A percentile compares a stretch with the other conserved stretches of the same genome.
Evolutionary conservation across 371 early-diverging fungal genomes (phyloP).

Genomic region (Apophysomyces trapeziformis): DNA sequence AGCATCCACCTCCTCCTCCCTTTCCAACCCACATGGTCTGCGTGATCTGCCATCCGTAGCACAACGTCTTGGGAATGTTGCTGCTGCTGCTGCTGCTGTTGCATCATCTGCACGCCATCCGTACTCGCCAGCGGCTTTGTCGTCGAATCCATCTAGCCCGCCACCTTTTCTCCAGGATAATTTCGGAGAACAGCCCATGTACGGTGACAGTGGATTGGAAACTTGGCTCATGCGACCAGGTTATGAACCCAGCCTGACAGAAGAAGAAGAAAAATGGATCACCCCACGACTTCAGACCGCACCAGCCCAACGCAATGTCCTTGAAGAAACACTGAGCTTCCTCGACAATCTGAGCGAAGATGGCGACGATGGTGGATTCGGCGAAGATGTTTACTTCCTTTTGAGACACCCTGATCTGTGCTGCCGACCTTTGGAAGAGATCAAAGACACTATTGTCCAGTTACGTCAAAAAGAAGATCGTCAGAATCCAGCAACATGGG

Average conservation of each 20-base stretch:
- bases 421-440: slow-evolving; percentile 14
- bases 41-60: slow-evolving; percentile 7
- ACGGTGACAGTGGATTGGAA: not conserved
- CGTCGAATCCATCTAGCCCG: slow-evolving; percentile 7
- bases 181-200: slow-evolving; percentile 4
- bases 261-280: slow-evolving; percentile 10
- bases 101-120: slow-evolving; percentile 24
- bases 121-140: slow-evolving; percentile 23
- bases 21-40: slow-evolving; percentile 12
- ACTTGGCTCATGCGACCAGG: not conserved
- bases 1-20: not conserved
- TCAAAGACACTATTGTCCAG: slow-evolving; percentile 3
- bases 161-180: slow-evolving; percentile 8
- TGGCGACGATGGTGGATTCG: slow-evolving; percentile 24
- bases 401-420: slow-evolving; percentile 24
- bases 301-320: slow-evolving; percentile 27
- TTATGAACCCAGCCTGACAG: slow-evolving; percentile 4
- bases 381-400: slow-evolving; percentile 22
- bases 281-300: slow-evolving; percentile 1
- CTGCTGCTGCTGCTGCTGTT: slow-evolving; percentile 1
- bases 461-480: slow-evolving; percentile 5
- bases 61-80: not conserved
- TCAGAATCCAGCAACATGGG: slow-evolving; percentile 13
- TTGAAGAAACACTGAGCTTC: slow-evolving; percentile 40
- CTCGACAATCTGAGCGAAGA: slow-evolving; percentile 19